These are phyloP conservation scores for Mortierella hygrophila DNA, from an alignment of 192 early-diverging fungal genomes.

Conservation along the genomic window DNA sequence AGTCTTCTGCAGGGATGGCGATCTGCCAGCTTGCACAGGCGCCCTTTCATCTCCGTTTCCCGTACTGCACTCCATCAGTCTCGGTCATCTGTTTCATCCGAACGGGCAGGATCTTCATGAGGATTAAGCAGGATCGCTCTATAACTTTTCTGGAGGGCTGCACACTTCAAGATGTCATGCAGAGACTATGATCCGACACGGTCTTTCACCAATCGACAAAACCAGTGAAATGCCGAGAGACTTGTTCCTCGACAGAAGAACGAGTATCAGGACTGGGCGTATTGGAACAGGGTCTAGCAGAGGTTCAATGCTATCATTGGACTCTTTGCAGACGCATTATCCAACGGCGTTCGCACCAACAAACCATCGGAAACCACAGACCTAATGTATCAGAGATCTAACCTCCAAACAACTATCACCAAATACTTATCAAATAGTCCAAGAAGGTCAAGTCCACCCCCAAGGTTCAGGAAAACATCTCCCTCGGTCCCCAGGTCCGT, in stretches of 20 bases:
- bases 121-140: background rate
- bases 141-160: background rate
- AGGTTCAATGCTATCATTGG: background rate
- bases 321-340: background rate
- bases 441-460: slow-evolving; percentile 77
- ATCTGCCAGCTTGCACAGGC: background rate
- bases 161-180: slow-evolving; percentile 1
- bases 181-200: background rate
- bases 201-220: background rate
- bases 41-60: background rate
- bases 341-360: background rate
- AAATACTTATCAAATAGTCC: slow-evolving; percentile 10
- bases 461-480: slow-evolving; percentile 88
- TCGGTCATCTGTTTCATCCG: background rate
- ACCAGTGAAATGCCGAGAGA: background rate
- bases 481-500: slow-evolving; percentile 97
- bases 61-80: background rate
- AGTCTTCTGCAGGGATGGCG: background rate
- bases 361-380: background rate
- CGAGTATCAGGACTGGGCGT: background rate
- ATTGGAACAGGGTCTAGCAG: background rate
- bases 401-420: background rate
- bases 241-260: background rate
- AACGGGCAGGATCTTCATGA: background rate
- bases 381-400: background rate